Conservation (phyloP, 257 asterid genomes). For the Solanum sejunctum region DNA sequence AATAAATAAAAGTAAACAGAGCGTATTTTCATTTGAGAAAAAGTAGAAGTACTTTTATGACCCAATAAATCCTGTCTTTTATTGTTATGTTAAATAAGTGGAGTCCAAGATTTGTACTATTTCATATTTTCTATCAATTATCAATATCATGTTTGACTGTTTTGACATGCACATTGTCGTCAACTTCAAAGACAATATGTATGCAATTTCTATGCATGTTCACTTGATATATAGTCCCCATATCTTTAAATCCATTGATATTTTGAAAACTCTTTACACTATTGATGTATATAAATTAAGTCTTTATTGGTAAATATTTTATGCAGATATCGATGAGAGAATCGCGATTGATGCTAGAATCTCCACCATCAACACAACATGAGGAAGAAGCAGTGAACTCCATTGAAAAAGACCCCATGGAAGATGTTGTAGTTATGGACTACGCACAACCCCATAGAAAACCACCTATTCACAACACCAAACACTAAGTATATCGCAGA, state of each 20-base stretch:
- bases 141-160: background rate
- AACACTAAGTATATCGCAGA: slow-evolving; percentile 18
- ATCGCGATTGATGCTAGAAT: slow-evolving; percentile 22
- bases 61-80: background rate
- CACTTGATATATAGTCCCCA: background rate
- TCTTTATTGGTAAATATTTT: background rate
- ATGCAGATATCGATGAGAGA: slow-evolving; percentile 5
- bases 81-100: background rate
- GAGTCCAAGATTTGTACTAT: background rate
- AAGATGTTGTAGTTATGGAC: slow-evolving; percentile 52
- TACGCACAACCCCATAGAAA: slow-evolving; percentile 81
- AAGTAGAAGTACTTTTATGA: background rate
- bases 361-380: slow-evolving; percentile 1
- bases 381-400: slow-evolving; percentile 25
- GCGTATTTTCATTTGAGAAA: background rate
- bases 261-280: background rate
- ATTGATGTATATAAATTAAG: background rate
- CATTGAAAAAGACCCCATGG: slow-evolving; percentile 15
- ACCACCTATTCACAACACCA: slow-evolving; percentile 70
- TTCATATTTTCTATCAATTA: background rate
- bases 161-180: background rate
- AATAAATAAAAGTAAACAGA: no score
- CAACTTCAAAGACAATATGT: background rate
- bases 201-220: background rate
- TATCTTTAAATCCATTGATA: background rate